Percentiles rank a stretch among this genome's conserved stretches.
These are phyloP conservation scores for Neofusicoccum laricinum DNA, from an alignment of 2,329 filamentous ascomycete species.

Conservation along the genomic window DNA sequence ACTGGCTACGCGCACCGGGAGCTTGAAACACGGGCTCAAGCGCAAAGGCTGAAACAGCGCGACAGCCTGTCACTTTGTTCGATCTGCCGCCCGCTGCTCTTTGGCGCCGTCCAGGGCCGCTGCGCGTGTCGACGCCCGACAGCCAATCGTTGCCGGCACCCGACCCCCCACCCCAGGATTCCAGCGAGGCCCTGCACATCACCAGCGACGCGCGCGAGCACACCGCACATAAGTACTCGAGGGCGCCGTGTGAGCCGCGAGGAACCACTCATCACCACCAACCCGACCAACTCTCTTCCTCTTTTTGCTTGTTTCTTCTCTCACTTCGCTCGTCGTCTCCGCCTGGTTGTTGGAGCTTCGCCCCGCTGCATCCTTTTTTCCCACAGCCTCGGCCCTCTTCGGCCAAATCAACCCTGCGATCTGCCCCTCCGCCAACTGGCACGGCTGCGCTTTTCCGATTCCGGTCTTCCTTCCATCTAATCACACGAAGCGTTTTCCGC, in stretches of 20 bases:
- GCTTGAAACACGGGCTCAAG: constrained; percentile 13
- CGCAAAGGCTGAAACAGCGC: constrained; percentile 10
- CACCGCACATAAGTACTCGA: constrained; percentile 11
- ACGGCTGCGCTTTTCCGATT: constrained; percentile 5
- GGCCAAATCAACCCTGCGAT: constrained; percentile 8
- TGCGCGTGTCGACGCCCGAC: neutral
- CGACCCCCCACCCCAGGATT: constrained; percentile 1
- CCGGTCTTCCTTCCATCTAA: constrained; percentile 1
- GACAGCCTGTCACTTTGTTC: constrained; percentile 12
- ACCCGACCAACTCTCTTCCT: neutral
- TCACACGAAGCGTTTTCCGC: constrained; percentile 15
- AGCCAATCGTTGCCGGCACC: neutral
- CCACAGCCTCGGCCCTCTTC: constrained; percentile 7
- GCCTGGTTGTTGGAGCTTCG: constrained; percentile 18
- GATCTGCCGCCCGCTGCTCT: constrained; percentile 5
- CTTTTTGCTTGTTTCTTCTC: constrained; percentile 7
- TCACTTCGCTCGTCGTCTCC: constrained; percentile 9
- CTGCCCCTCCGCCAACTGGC: neutral
- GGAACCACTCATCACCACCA: neutral
- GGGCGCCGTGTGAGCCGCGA: neutral
- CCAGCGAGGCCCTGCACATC: neutral
- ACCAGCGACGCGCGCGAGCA: constrained; percentile 2
- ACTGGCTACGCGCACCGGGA: neutral
- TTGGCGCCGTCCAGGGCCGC: constrained; percentile 10
- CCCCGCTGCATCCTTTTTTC: constrained; percentile 12